These are phyloP conservation scores for Saccharomycopsis selenospora DNA, from an alignment of 805 yeast species.

Conservation along the genomic window DNA sequence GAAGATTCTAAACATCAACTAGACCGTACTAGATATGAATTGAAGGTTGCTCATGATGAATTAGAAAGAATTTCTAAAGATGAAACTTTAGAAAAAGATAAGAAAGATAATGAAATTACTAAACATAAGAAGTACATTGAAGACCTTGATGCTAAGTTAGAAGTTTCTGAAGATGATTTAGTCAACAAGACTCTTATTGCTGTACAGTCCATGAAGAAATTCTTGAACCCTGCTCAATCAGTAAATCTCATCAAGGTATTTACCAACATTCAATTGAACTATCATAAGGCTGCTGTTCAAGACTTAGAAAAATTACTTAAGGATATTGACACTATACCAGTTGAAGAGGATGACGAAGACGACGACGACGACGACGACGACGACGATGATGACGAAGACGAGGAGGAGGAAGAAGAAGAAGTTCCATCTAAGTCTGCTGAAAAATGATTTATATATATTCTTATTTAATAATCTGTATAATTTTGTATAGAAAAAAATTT, in stretches of 20 bases:
- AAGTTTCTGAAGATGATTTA: constrained; percentile 64
- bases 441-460: too few species aligned
- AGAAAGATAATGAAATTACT: constrained; percentile 13
- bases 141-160: constrained; percentile 44
- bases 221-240: constrained; percentile 60
- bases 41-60: constrained; percentile 30
- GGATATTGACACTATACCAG: constrained; percentile 37
- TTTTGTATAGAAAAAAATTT: too few species aligned
- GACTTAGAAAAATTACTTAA: constrained; percentile 41
- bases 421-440: too few species aligned
- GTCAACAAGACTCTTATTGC: constrained; percentile 74
- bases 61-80: constrained; percentile 9
- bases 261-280: constrained; percentile 62
- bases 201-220: constrained; percentile 68
- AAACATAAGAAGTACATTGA: constrained; percentile 37
- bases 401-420: neutral
- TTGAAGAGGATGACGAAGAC: constrained; percentile 37
- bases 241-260: constrained; percentile 59
- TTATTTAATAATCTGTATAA: too few species aligned
- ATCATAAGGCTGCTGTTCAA: constrained; percentile 44
- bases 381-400: constrained; percentile 17
- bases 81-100: constrained; percentile 13
- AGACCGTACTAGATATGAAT: constrained; percentile 60
- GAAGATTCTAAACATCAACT: constrained; percentile 63
- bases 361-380: constrained; percentile 28